phyloP scores from a whole-genome alignment of 1,139 yeast genomes.

The Yamadazyma taylorii region DNA sequence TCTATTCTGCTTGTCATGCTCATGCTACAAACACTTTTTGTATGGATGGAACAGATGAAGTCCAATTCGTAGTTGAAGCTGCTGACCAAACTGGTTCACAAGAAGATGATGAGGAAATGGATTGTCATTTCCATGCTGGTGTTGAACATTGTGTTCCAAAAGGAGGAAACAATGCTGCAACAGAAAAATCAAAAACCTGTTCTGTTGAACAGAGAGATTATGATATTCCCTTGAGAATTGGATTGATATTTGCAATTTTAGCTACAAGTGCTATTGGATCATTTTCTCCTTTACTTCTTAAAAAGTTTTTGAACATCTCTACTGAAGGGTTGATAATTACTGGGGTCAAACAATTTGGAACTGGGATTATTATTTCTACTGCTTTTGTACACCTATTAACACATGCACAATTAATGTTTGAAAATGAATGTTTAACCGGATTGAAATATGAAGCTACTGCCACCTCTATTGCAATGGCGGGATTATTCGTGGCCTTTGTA shows the following conservation, averaged over 20 bases:
- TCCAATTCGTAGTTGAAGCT: slow-evolving; percentile 21
- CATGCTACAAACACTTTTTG: slow-evolving; percentile 29
- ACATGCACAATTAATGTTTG: slow-evolving; percentile 24
- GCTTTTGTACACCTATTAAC: slow-evolving; percentile 27
- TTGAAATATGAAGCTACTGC: slow-evolving; percentile 28
- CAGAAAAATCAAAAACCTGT: slow-evolving; percentile 12
- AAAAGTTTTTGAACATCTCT: slow-evolving; percentile 19
- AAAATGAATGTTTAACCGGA: slow-evolving; percentile 22
- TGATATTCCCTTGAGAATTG: slow-evolving; percentile 27
- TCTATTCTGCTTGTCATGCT: slow-evolving; percentile 28
- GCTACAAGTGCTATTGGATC: slow-evolving; percentile 31
- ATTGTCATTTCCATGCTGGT: slow-evolving; percentile 42
- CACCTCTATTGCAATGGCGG: slow-evolving; percentile 35
- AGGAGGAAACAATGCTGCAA: slow-evolving; percentile 6
- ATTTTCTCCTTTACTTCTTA: slow-evolving; percentile 23
- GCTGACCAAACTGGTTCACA: slow-evolving; percentile 4
- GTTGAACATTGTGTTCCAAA: slow-evolving; percentile 35
- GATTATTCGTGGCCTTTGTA: slow-evolving; percentile 30
- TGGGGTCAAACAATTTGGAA: slow-evolving; percentile 27
- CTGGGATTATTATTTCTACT: slow-evolving; percentile 28
- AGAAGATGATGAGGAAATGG: slow-evolving; percentile 14
- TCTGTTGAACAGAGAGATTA: slow-evolving; percentile 25
- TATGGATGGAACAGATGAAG: slow-evolving; percentile 21
- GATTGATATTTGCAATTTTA: slow-evolving; percentile 30
- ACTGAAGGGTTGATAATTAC: slow-evolving; percentile 21